Evolutionary conservation across 192 early-diverging fungal genomes (phyloP).

Genomic region (Linderina pennispora): DNA sequence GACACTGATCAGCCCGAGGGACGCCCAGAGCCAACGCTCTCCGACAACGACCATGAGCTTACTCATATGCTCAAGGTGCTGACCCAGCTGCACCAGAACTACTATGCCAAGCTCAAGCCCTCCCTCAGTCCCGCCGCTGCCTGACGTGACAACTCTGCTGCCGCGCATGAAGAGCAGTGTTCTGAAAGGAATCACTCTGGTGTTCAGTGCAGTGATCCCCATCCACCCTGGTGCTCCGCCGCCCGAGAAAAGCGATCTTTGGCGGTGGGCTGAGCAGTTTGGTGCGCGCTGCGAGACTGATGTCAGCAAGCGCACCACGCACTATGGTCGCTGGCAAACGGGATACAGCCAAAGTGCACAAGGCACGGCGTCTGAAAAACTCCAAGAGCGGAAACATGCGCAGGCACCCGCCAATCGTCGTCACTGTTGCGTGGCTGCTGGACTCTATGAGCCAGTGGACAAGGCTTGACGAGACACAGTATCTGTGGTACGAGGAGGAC

Average conservation of each 20-base stretch:
- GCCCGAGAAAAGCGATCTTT: conserved; percentile 64
- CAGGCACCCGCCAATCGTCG: conserved; percentile 33
- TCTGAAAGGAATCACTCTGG: conserved; percentile 59
- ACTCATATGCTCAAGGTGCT: conserved; percentile 53
- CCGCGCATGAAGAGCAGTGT: conserved; percentile 54
- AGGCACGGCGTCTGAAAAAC: conserved; percentile 45
- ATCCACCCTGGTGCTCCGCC: conserved; percentile 46
- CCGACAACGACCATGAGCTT: conserved; percentile 58
- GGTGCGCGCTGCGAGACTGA: conserved; percentile 72
- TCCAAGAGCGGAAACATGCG: background rate
- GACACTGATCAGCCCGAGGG: conserved; percentile 3
- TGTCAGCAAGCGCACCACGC: conserved; percentile 63
- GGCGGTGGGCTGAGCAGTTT: conserved; percentile 73
- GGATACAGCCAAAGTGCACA: conserved; percentile 70
- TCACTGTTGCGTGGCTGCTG: conserved; percentile 52
- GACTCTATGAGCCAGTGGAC: conserved; percentile 69
- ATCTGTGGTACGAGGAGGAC: conserved; percentile 44
- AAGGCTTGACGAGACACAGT: conserved; percentile 60
- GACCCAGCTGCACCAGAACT: conserved; percentile 58
- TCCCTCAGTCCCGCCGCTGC: conserved; percentile 3
- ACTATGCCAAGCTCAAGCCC: conserved; percentile 51
- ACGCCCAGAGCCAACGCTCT: conserved; percentile 19
- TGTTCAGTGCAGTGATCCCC: conserved; percentile 82
- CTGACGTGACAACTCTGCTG: conserved; percentile 52
- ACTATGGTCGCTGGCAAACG: conserved; percentile 82